These are phyloP conservation scores for Helicosporidium sp. DNA, from an alignment of 139 green algal genomes.

Conservation along the genomic window DNA sequence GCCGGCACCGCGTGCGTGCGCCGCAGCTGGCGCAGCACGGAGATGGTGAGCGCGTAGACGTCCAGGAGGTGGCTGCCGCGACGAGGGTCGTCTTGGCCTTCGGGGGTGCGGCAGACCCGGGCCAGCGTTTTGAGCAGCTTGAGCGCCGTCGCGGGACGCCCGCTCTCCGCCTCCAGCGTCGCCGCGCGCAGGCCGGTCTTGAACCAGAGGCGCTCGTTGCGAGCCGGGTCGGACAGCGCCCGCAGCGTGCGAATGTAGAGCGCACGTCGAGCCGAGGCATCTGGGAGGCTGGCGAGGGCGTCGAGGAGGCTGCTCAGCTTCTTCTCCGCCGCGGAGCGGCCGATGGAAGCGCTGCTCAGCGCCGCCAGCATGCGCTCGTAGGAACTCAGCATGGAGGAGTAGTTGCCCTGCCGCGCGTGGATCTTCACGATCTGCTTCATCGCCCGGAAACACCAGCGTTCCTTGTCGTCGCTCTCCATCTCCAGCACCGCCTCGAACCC, in stretches of 20 bases:
- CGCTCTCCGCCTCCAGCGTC: too few species aligned
- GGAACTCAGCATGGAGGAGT: constrained; percentile 63
- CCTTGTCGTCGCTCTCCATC: constrained; percentile 81
- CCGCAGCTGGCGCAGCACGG: constrained; percentile 80
- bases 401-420: constrained; percentile 50
- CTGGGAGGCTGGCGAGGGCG: constrained; percentile 38
- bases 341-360: constrained; percentile 15
- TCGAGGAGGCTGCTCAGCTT: constrained; percentile 95
- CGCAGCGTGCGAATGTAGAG: constrained; percentile 88
- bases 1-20: constrained; percentile 85
- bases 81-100: constrained; percentile 77
- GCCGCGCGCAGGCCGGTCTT: constrained; percentile 96
- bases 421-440: constrained; percentile 97
- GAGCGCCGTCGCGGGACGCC: too few species aligned
- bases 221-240: constrained; percentile 58
- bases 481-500: constrained; percentile 77
- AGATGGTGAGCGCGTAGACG: constrained; percentile 94
- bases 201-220: constrained; percentile 97
- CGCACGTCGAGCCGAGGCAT: constrained; percentile 56
- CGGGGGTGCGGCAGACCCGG: constrained; percentile 60
- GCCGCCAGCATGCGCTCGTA: constrained; percentile 42
- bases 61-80: constrained; percentile 97
- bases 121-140: too few species aligned
- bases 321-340: constrained; percentile 88
- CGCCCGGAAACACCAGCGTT: constrained; percentile 95